phyloP scores from a whole-genome alignment of 768 basidiomycete genomes.

The Mycena olivaceomarginata region DNA sequence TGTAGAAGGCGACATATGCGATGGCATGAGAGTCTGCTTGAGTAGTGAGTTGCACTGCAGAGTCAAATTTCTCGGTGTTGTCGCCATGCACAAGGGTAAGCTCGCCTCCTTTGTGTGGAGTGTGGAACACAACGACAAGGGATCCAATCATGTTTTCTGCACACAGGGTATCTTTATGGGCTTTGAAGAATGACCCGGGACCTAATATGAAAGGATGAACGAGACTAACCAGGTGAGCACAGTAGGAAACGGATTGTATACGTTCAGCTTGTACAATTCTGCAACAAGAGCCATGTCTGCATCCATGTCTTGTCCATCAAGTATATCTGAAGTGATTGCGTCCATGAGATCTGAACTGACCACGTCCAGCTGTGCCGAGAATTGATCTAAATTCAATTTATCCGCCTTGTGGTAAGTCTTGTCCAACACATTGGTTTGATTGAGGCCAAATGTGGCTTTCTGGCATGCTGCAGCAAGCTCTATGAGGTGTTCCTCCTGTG shows the following conservation, averaged over 20 bases:
- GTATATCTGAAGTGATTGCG: constrained; percentile 41
- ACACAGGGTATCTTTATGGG: constrained; percentile 67
- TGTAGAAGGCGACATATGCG: constrained; percentile 37
- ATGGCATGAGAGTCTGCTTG: not conserved
- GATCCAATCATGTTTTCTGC: constrained; percentile 67
- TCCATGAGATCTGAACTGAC: constrained; percentile 48
- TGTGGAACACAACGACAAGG: constrained; percentile 42
- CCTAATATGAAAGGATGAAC: constrained; percentile 27
- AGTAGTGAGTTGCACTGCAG: constrained; percentile 41
- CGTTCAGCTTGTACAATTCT: constrained; percentile 68
- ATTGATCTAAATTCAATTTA: constrained; percentile 49
- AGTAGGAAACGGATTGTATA: constrained; percentile 58
- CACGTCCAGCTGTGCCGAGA: constrained; percentile 50
- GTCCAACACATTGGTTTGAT: constrained; percentile 50
- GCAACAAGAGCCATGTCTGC: constrained; percentile 45
- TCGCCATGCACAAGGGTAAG: constrained; percentile 53
- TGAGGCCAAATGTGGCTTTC: constrained; percentile 49
- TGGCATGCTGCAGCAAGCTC: constrained; percentile 39
- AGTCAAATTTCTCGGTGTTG: constrained; percentile 58
- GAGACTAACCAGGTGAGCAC: not conserved
- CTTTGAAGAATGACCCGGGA: constrained; percentile 64
- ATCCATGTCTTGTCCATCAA: constrained; percentile 6
- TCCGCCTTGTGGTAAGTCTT: constrained; percentile 53
- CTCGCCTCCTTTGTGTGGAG: constrained; percentile 54
- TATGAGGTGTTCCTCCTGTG: not conserved